These are phyloP conservation scores for Nicotiana rustica DNA, from an alignment of 305 asterid species.

Conservation along the genomic window DNA sequence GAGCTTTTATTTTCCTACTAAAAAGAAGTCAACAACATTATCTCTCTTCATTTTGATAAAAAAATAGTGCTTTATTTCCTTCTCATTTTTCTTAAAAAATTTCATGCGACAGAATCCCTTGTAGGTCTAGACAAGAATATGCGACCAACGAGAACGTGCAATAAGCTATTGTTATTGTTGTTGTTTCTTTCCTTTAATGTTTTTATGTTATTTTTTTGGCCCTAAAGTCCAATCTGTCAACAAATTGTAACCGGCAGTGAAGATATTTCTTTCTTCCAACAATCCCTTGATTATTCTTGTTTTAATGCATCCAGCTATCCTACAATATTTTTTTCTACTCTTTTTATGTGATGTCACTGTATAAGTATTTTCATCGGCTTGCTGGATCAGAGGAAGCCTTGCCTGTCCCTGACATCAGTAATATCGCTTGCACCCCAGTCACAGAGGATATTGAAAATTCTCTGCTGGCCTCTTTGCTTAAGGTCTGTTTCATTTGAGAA, in stretches of 20 bases:
- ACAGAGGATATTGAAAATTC: slow-evolving; percentile 64
- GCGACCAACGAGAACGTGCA: slow-evolving; percentile 19
- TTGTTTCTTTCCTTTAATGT: slow-evolving; percentile 1
- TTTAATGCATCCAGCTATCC: neutral
- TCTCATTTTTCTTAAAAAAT: neutral
- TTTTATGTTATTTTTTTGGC: neutral
- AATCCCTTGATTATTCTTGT: neutral
- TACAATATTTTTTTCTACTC: neutral
- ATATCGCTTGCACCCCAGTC: slow-evolving; percentile 45
- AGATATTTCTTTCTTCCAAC: neutral
- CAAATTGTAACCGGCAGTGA: neutral
- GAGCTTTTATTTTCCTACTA: slow-evolving; percentile 16
- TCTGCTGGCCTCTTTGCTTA: slow-evolving; percentile 70
- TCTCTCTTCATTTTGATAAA: slow-evolving; percentile 24
- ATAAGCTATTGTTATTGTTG: neutral
- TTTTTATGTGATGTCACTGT: slow-evolving; percentile 21
- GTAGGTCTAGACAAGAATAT: neutral
- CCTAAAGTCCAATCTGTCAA: slow-evolving; percentile 15
- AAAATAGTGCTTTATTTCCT: slow-evolving; percentile 26
- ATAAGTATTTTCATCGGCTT: slow-evolving; percentile 69
- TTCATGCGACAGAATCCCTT: neutral
- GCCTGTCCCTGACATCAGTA: slow-evolving; percentile 63
- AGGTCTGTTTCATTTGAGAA: slow-evolving; percentile 56
- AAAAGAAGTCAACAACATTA: slow-evolving; percentile 3
- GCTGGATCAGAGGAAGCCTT: slow-evolving; percentile 84